Percentiles rank a stretch among this genome's conserved stretches.
These are phyloP conservation scores for Juglanconis sp. DNA, from an alignment of 2,329 filamentous ascomycete genomes.

Conservation along the genomic window DNA sequence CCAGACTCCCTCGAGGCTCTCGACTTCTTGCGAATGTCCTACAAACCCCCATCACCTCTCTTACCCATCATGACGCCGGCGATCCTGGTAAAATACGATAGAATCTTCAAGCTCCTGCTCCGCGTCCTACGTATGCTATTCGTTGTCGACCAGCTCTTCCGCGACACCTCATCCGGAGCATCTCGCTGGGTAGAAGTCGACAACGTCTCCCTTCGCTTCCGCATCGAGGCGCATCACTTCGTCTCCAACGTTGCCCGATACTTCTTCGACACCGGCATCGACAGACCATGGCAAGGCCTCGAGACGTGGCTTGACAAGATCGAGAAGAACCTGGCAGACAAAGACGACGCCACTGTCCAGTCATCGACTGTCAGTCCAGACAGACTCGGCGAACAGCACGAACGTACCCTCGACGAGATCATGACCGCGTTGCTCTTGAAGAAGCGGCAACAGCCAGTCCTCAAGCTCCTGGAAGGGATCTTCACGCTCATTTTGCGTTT, in stretches of 20 bases:
- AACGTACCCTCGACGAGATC: conserved; percentile 70
- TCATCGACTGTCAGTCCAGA: conserved; percentile 53
- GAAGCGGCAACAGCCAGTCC: conserved; percentile 69
- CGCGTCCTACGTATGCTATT: conserved; percentile 76
- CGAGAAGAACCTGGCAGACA: conserved; percentile 39
- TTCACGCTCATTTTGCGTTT: conserved; percentile 72
- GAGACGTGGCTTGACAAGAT: conserved; percentile 62
- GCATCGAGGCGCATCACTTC: conserved; percentile 77
- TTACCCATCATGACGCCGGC: conserved; percentile 68
- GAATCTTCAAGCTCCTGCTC: conserved; percentile 76
- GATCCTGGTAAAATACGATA: conserved; percentile 77
- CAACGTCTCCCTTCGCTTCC: conserved; percentile 56
- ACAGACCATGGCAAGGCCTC: conserved; percentile 69
- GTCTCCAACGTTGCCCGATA: conserved; percentile 70
- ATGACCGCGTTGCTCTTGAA: conserved; percentile 70
- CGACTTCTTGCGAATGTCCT: conserved; percentile 88
- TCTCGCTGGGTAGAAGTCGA: conserved; percentile 25
- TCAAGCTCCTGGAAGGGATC: conserved; percentile 72
- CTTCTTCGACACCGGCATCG: conserved; percentile 75
- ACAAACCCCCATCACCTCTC: conserved; percentile 71
- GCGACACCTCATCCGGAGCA: conserved; percentile 43
- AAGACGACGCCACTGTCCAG: conserved; percentile 24
- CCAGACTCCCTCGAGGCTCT: conserved; percentile 79
- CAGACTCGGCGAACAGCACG: conserved; percentile 66
- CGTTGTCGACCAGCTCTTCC: conserved; percentile 64